Conservation (phyloP, 208 protist genomes). For the Leishmania gerbilli region DNA sequence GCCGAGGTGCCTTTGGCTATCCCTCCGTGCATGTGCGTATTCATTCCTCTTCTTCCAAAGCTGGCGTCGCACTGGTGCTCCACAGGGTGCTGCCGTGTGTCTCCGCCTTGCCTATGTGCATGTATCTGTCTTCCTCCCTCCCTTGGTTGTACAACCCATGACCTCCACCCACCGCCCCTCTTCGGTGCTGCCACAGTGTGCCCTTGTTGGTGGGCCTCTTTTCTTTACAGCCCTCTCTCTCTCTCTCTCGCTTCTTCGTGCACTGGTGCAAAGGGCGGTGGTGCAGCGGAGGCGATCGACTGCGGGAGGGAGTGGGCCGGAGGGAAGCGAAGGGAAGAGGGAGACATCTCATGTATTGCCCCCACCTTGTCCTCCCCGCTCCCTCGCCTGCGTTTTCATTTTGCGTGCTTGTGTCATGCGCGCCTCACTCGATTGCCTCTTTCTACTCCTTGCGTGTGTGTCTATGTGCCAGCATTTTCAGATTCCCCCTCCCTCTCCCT, state of each 20-base stretch:
- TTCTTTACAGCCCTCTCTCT: slow-evolving; percentile 2
- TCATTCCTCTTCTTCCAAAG: not conserved
- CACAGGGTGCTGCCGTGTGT: not conserved
- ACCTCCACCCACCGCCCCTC: not conserved
- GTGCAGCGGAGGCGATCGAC: not conserved
- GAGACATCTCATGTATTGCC: not conserved
- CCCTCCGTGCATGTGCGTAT: not conserved
- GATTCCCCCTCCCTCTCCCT: not conserved
- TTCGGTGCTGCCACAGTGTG: not conserved
- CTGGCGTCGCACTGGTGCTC: not conserved
- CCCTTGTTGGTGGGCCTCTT: not conserved
- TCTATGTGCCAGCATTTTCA: not conserved
- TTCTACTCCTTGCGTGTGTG: not conserved
- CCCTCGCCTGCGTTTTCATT: not conserved
- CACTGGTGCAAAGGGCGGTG: not conserved
- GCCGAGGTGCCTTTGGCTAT: not conserved
- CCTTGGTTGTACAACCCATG: not conserved
- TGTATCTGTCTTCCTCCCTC: not conserved
- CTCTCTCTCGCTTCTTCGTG: slow-evolving; percentile 1
- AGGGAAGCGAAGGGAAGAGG: not conserved
- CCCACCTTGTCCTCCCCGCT: not conserved
- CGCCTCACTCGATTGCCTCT: not conserved
- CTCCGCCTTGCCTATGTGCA: not conserved
- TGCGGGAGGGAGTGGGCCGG: not conserved
- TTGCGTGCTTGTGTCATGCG: not conserved